Evolutionary conservation across 2,329 filamentous ascomycete species (phyloP), one percentile per base, ranked within the genome.

Genomic region (Cephalotrichum gorgonifer): DNA sequence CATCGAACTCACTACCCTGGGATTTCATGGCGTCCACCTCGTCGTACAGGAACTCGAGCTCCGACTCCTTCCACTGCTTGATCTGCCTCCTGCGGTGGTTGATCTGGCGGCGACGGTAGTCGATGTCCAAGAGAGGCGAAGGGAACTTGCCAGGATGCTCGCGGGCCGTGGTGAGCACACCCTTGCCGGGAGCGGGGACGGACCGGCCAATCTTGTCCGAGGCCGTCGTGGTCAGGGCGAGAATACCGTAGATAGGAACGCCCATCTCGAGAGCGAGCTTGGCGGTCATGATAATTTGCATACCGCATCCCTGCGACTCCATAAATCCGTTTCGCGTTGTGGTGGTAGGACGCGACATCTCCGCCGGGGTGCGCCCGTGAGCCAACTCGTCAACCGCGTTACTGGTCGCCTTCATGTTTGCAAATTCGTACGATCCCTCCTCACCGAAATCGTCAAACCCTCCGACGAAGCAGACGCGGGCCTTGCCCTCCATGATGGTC

Each of bases 361-460:
- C 93, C 67, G 84, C 81, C 12, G 93, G 91, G 45, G 93, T 97
- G 56, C 93, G 88, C 44, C 93, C 93, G 61, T 97, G 93, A 9
- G 83, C 88, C 58, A 98, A 88, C 67, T 98, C 94, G 57, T 97
- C 90, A 53, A 96, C 86, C 25, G 91, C 90, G 63, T 97, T 98
- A 78, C 90, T 96, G 50, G 93, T 98, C 52, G 93, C 93, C 72
- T 95, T 95, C 93, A 98, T 98, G 76, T 98, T 98, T 75, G 93
- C 93, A 66, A 98, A 98, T 69, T 98, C 93, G 63, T 96, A 98
- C 1, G 93, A 98, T 47, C 93, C 94, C 71, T 98, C 93, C 71
- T 98, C 93, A 62, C 94, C 89, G 74, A 98, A 96, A 71, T 98
- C 94, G 72, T 98, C 93, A 62, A 98, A 97, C 57, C 93, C 93